A percentile compares a stretch with the other conserved stretches of the same genome.
These are phyloP conservation scores for Beauveria sp. DNA, from an alignment of 2,329 filamentous ascomycete species.

Conservation along the genomic window DNA sequence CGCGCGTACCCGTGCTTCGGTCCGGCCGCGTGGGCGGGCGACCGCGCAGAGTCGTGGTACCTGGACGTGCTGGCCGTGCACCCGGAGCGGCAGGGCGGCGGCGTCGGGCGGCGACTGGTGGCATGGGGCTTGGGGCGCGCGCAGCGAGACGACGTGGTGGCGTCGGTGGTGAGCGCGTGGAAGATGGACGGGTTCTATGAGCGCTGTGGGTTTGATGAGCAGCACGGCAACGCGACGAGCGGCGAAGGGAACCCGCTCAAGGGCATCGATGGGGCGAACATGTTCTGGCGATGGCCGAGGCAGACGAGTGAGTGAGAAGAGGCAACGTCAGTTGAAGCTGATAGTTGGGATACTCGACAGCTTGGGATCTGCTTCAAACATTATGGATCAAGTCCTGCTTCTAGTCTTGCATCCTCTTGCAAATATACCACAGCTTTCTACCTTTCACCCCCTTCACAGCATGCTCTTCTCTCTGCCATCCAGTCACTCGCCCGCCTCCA, in stretches of 20 bases:
- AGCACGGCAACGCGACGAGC: slow-evolving; percentile 3
- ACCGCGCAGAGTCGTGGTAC: slow-evolving; percentile 28
- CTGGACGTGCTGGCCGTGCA: slow-evolving; percentile 30
- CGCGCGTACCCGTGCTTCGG: slow-evolving; percentile 16
- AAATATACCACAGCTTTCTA: no score
- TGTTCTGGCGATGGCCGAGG: slow-evolving; percentile 7
- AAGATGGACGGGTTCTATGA: slow-evolving; percentile 33
- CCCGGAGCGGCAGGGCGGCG: slow-evolving; percentile 29
- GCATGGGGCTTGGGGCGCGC: slow-evolving; percentile 32
- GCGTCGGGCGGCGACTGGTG: slow-evolving; percentile 30
- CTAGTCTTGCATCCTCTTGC: no score
- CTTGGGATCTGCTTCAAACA: no score
- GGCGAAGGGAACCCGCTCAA: slow-evolving; percentile 4
- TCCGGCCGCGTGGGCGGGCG: slow-evolving; percentile 20
- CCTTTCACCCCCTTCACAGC: neutral
- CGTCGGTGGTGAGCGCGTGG: slow-evolving; percentile 30
- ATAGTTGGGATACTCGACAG: no score
- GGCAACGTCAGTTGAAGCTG: neutral
- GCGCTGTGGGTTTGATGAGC: slow-evolving; percentile 7
- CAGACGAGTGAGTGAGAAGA: neutral
- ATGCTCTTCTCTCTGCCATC: neutral
- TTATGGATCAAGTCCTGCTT: no score
- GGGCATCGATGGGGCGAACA: slow-evolving; percentile 6
- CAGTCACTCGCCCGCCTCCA: slow-evolving; percentile 40
- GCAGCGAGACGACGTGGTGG: slow-evolving; percentile 26